phyloP scores from a whole-genome alignment of 306 rosid species.

The Glycine tomentella region DNA sequence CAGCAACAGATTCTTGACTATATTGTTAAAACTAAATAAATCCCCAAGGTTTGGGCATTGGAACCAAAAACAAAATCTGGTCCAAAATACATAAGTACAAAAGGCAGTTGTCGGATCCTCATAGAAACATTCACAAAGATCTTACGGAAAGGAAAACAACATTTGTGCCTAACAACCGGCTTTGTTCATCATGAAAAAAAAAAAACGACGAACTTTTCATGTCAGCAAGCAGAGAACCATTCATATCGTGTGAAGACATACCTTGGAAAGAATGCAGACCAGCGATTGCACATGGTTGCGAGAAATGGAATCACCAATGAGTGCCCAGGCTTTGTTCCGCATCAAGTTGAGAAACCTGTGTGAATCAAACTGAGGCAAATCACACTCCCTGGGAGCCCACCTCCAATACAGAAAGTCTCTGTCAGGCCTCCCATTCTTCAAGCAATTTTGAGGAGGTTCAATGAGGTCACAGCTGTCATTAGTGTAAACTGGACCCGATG shows the following conservation, averaged over 20 bases:
- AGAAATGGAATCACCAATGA: constrained; percentile 92
- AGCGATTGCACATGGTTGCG: constrained; percentile 96
- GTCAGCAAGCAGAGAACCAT: constrained; percentile 1
- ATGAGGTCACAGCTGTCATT: constrained; percentile 76
- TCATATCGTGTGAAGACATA: constrained; percentile 24
- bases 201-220: not conserved
- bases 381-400: constrained; percentile 85
- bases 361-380: constrained; percentile 69
- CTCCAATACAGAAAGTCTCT: constrained; percentile 75
- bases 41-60: not conserved
- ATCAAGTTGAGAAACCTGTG: constrained; percentile 69
- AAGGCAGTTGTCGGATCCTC: constrained; percentile 9
- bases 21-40: not conserved
- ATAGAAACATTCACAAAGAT: constrained; percentile 24
- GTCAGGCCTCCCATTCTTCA: constrained; percentile 91
- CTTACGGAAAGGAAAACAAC: constrained; percentile 4
- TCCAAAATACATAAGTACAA: not conserved
- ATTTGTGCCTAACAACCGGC: not conserved
- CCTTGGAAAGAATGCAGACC: constrained; percentile 89
- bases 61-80: constrained; percentile 13
- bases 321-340: constrained; percentile 86
- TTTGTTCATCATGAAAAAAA: too few relatives aligned
- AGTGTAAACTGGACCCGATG: constrained; percentile 74
- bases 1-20: not conserved
- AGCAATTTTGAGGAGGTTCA: constrained; percentile 88